Evolutionary conservation across 257 asterid genomes (phyloP).

Genomic region (Solanum habrochaites): DNA sequence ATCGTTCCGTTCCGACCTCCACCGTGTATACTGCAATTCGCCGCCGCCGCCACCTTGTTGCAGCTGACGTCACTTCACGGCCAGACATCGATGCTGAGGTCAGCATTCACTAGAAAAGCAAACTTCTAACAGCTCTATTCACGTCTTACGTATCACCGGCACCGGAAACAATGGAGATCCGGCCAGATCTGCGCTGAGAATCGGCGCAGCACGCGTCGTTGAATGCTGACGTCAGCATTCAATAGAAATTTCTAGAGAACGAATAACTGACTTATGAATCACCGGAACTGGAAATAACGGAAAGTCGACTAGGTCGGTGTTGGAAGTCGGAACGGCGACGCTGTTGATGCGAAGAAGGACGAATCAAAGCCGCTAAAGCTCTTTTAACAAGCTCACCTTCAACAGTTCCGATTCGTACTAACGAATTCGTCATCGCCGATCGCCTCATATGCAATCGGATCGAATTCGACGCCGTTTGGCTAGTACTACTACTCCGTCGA

Average conservation of each 20-base stretch:
- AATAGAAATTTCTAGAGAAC: background rate
- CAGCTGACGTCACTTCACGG: background rate
- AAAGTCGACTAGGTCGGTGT: conserved; percentile 25
- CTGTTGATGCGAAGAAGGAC: conserved; percentile 41
- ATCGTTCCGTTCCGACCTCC: conserved; percentile 7
- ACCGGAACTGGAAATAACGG: conserved; percentile 6
- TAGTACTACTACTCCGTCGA: background rate
- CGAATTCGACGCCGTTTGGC: conserved; percentile 11
- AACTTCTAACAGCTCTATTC: background rate
- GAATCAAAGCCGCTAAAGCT: conserved; percentile 36
- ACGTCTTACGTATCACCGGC: background rate
- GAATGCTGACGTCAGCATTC: no score
- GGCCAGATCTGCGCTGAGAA: conserved; percentile 19
- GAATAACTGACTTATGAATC: background rate
- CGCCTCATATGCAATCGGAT: conserved; percentile 20
- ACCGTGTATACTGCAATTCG: background rate
- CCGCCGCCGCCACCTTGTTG: background rate
- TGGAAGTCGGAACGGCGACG: conserved; percentile 30
- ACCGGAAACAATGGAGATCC: conserved; percentile 13
- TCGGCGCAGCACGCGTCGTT: conserved; percentile 22
- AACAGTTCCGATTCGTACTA: conserved; percentile 26
- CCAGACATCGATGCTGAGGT: background rate
- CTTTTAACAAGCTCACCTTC: conserved; percentile 32
- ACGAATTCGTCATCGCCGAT: conserved; percentile 35
- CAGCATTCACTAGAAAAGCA: background rate